Evolutionary conservation across 1,139 yeast species (phyloP), one percentile per base, ranked within the genome.

Genomic region (Blastobotrys buckinghamii): DNA sequence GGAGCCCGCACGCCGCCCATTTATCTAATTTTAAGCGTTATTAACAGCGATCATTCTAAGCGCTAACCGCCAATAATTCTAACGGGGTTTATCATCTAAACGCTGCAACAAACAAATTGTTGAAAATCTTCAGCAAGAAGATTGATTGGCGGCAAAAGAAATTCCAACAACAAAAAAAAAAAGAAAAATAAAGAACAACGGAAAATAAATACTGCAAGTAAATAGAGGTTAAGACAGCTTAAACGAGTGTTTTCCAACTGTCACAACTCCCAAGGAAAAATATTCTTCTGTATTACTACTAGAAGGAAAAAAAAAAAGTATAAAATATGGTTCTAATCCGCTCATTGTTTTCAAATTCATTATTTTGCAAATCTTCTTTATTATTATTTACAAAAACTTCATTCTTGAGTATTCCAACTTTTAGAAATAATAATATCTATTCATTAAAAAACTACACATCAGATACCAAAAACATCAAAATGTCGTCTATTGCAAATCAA

Each of bases 401-500:
- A 33, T 33, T 33, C 6, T 33, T 33, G 29, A 26, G 29, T 7
- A 33, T 33, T 33, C 20, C 17, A 15, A 15, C 37, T 33, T 17
- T 8, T 33, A 33, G 8, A 22, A 12, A 29, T 22, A 19, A 38
- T 27, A n/a, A n/a, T n/a, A n/a, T n/a, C n/a, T n/a, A 39, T 39
- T 6, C 35, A 45, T 22, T 19, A 38, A 16, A 26, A n/a, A n/a
- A n/a, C n/a, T 24, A 34, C 13, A 13, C 45, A 17, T 24, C n/a
- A n/a, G n/a, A n/a, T n/a, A n/a, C n/a, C n/a, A 15, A 33, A 9
- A 33, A 33, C n/a, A 6, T 6, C 39, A 44, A 20, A 39, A 42
- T 44, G 41, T 40, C 50, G 10, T 43, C 50, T 13, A 15, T 32
- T 30, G 48, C 51, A 19, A 42, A 47, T 26, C 38, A 49, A 36